Evolutionary conservation across 2,329 filamentous ascomycete species (phyloP).

Genomic region (Coniochaeta sp.): DNA sequence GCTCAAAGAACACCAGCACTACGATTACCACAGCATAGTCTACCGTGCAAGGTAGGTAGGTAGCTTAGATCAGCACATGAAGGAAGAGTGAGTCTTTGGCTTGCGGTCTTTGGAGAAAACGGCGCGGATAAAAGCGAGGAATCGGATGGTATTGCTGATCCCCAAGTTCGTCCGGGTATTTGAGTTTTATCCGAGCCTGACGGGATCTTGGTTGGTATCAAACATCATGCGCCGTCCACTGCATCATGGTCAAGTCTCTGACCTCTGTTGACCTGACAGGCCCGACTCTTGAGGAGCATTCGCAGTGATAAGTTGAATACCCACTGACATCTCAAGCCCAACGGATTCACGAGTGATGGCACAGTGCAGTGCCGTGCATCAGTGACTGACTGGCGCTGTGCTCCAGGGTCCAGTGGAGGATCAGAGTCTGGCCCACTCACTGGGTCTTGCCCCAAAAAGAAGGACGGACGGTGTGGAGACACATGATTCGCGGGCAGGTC

Average conservation of each 20-base stretch:
- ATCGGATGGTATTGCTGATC: not conserved
- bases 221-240: not conserved
- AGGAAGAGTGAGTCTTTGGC: not conserved
- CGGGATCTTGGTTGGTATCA: not conserved
- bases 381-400: not conserved
- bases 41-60: no score
- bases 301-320: no score
- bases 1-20: not conserved
- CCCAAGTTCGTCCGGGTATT: not conserved
- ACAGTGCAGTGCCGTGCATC: not conserved
- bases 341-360: not conserved
- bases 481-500: not conserved
- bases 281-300: not conserved
- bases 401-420: not conserved
- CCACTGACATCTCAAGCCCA: not conserved
- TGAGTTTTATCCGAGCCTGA: not conserved
- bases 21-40: no score
- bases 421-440: not conserved
- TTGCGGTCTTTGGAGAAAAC: no score
- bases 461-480: not conserved
- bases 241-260: not conserved
- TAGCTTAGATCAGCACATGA: not conserved
- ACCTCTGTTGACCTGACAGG: not conserved
- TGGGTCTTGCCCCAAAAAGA: not conserved
- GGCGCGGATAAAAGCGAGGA: conserved; percentile 1